Conservation (phyloP, 495 filamentous ascomycete species). For the Talaromyces borbonicus region DNA sequence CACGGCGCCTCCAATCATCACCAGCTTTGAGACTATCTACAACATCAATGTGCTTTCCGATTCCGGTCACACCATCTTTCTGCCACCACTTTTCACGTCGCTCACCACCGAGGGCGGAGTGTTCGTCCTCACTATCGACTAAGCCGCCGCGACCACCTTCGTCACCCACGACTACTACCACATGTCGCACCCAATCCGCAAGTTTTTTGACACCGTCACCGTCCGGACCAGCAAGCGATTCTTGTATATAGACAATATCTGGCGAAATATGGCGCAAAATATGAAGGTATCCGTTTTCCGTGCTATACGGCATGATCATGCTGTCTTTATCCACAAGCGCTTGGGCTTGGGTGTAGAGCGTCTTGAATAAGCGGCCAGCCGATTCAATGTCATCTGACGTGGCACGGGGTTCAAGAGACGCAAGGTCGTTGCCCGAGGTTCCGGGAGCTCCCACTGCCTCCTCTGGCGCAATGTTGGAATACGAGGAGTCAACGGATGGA, state of each 20-base stretch:
- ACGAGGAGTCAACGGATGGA: conserved; percentile 71
- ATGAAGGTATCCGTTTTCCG: conserved; percentile 63
- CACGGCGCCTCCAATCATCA: conserved; percentile 74
- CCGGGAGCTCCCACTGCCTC: conserved; percentile 61
- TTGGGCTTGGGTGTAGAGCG: conserved; percentile 65
- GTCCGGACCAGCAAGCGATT: conserved; percentile 61
- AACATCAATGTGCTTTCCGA: conserved; percentile 77
- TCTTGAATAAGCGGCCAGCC: conserved; percentile 53
- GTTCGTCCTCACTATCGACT: conserved; percentile 82
- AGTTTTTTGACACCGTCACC: conserved; percentile 60
- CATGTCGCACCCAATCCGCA: conserved; percentile 76
- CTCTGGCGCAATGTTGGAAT: conserved; percentile 74
- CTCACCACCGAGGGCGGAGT: conserved; percentile 40
- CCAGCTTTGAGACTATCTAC: conserved; percentile 67
- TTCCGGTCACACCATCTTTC: conserved; percentile 64
- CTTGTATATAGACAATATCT: conserved; percentile 76
- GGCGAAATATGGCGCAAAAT: conserved; percentile 76
- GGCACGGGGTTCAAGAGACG: conserved; percentile 32
- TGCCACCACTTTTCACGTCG: conserved; percentile 71
- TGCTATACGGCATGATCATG: conserved; percentile 82
- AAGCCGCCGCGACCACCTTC: conserved; percentile 76
- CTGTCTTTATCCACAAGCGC: conserved; percentile 69
- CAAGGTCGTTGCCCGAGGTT: conserved; percentile 45
- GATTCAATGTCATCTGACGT: conserved; percentile 25
- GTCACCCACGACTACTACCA: conserved; percentile 76